Evolutionary conservation across 2,329 filamentous ascomycete genomes (phyloP), one percentile per base, ranked within the genome.

Genomic region (Emergomyces pasteurianus): DNA sequence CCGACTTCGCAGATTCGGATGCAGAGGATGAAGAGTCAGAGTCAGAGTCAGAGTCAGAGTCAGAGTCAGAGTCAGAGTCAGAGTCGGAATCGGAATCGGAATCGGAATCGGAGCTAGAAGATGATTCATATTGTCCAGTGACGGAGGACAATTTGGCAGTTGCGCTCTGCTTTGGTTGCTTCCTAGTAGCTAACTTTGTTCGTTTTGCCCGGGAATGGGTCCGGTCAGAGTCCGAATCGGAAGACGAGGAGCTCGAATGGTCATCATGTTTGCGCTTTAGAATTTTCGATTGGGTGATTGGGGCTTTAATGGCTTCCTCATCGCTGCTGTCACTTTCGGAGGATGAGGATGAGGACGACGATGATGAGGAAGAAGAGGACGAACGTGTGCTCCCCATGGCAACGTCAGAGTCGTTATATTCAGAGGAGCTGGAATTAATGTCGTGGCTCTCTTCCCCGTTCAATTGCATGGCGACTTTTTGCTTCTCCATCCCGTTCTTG

Each of bases 181-280:
- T 59, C 36, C 43, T 43, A 23, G 38, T 42, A 3, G 49, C 34
- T 16, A 59, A 36, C 38, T 60, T 62, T 43, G 47, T 43, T 18
- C 53, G 47, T 38, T 62, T 62, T 72, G 72, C 34, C 18, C 38
- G 16, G 12, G 50, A 52, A 26, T 12, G n/a, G 9, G 46, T n/a
- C 3, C 73, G 74, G 55, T 70, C 69, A 26, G 75, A 76, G 10
- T 69, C 69, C 0, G 70, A 72, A 6, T 67, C 67, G 3, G 73
- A 74, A 61, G 69, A 70, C 12, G 70, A 72, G 46, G 73, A 68
- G 21, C 72, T 72, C 10, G 73, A 78, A 64, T 72, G 76, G 10
- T 74, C 72, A 57, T 74, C 73, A 8, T 82, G 82, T 75, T 87
- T 86, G 61, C 84, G 80, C 74, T 87, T 86, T 62, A 81, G 69